These are phyloP conservation scores for Decorospora gaudefroyi DNA, from an alignment of 2,329 filamentous ascomycete species.

Conservation along the genomic window DNA sequence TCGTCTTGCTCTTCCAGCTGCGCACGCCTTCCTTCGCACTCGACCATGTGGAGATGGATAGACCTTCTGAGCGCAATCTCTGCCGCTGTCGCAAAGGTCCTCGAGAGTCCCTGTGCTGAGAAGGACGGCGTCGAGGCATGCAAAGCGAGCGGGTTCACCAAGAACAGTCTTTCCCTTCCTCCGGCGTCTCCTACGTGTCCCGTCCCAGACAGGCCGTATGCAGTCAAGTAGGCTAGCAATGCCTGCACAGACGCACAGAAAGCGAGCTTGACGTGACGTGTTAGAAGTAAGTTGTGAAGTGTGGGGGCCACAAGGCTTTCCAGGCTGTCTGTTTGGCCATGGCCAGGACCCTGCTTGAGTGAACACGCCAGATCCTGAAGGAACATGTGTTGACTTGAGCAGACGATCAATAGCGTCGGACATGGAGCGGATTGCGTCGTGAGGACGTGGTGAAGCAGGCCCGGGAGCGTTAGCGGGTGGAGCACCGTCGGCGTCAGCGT, in stretches of 20 bases:
- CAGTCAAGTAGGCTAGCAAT: constrained; percentile 74
- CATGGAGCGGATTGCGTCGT: constrained; percentile 53
- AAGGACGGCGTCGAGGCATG: constrained; percentile 73
- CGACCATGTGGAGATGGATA: constrained; percentile 50
- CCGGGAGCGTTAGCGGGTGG: constrained; percentile 47
- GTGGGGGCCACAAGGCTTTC: constrained; percentile 62
- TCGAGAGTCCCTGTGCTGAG: constrained; percentile 72
- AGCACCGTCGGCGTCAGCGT: constrained; percentile 46
- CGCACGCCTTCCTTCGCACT: constrained; percentile 37
- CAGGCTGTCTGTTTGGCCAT: constrained; percentile 15
- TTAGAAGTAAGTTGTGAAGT: constrained; percentile 69
- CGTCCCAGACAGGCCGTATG: constrained; percentile 34
- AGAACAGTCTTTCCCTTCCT: constrained; percentile 53
- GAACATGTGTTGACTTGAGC: constrained; percentile 68
- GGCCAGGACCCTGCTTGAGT: constrained; percentile 38
- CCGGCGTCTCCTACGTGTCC: constrained; percentile 12
- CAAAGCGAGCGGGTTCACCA: constrained; percentile 68
- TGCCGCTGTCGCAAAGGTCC: constrained; percentile 65
- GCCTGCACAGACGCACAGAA: constrained; percentile 78
- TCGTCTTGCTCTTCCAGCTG: constrained; percentile 57
- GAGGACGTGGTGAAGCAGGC: constrained; percentile 68
- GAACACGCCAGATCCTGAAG: constrained; percentile 61
- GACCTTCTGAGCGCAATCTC: constrained; percentile 58
- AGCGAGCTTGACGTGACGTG: constrained; percentile 68
- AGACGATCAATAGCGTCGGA: constrained; percentile 72